Conservation (phyloP, 495 filamentous ascomycete genomes). For the Aspergillus hancockii region DNA sequence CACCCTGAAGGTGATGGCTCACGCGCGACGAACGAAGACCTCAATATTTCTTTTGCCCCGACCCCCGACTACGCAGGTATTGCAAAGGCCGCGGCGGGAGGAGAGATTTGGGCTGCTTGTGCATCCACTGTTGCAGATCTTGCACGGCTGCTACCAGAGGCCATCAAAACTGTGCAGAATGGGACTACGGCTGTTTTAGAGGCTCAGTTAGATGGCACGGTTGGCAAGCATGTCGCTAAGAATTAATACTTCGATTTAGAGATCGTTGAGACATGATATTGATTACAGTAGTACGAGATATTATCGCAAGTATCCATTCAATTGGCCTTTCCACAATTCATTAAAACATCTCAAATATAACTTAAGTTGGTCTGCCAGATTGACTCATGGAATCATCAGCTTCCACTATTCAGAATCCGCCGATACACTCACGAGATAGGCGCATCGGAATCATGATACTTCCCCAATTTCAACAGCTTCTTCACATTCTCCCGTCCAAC, state of each 20-base stretch:
- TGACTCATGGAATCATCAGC: neutral
- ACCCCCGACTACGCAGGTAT: conserved; percentile 89
- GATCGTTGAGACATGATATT: neutral
- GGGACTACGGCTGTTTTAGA: conserved; percentile 72
- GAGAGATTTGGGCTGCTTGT: conserved; percentile 68
- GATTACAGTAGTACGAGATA: neutral
- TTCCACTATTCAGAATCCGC: neutral
- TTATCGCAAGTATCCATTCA: no score
- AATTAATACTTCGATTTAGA: conserved; percentile 4
- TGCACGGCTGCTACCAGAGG: conserved; percentile 59
- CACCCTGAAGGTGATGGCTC: conserved; percentile 81
- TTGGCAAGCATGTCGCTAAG: conserved; percentile 41
- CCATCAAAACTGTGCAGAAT: conserved; percentile 64
- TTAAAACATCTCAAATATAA: neutral
- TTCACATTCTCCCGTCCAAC: conserved; percentile 47
- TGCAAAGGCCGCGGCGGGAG: conserved; percentile 84
- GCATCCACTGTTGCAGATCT: conserved; percentile 66
- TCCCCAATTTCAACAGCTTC: conserved; percentile 36
- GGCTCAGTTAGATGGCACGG: conserved; percentile 48
- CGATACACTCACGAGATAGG: conserved; percentile 8
- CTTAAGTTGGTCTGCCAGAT: neutral
- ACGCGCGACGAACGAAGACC: conserved; percentile 76
- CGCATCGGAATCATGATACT: conserved; percentile 22
- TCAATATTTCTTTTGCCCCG: conserved; percentile 88
- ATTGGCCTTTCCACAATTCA: no score